Evolutionary conservation across 2,329 filamentous ascomycete genomes (phyloP).

Genomic region (Dothistroma septosporum): DNA sequence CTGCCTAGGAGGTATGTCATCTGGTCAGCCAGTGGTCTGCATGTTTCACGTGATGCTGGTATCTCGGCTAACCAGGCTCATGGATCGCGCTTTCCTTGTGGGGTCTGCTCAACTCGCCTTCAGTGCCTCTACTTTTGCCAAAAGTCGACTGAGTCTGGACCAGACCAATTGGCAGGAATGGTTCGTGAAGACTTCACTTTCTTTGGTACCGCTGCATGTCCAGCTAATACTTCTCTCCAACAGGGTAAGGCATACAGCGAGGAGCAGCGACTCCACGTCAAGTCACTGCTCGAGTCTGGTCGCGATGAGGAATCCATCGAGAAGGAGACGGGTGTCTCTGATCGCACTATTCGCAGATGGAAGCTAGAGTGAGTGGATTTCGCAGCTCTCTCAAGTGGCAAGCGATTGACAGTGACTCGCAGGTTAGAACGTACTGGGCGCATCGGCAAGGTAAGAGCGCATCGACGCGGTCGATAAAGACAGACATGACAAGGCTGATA

Average conservation of each 20-base stretch:
- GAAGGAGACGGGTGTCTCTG: conserved; percentile 36
- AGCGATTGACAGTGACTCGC: background rate
- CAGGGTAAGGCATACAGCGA: conserved; percentile 28
- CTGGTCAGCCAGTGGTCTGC: too few relatives aligned
- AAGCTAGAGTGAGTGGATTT: conserved; percentile 30
- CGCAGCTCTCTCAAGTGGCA: background rate
- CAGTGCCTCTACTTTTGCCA: background rate
- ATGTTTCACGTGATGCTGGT: too few relatives aligned
- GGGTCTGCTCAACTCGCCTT: background rate
- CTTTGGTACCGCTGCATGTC: background rate
- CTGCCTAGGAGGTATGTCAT: background rate
- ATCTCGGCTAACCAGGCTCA: too few relatives aligned
- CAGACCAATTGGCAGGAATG: too few relatives aligned
- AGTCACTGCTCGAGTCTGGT: conserved; percentile 30
- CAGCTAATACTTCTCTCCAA: background rate
- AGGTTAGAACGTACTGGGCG: conserved; percentile 22
- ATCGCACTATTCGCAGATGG: conserved; percentile 35
- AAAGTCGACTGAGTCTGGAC: background rate
- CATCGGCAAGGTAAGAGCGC: conserved; percentile 32
- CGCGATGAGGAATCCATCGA: conserved; percentile 36
- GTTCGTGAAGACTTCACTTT: background rate
- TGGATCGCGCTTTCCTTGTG: background rate
- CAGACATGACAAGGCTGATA: background rate
- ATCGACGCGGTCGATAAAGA: background rate
- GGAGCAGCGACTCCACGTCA: conserved; percentile 13